Percentiles rank a stretch among this genome's conserved stretches.
phyloP scores from a whole-genome alignment of 768 basidiomycete genomes.

The Rhodotorula diobovata region DNA sequence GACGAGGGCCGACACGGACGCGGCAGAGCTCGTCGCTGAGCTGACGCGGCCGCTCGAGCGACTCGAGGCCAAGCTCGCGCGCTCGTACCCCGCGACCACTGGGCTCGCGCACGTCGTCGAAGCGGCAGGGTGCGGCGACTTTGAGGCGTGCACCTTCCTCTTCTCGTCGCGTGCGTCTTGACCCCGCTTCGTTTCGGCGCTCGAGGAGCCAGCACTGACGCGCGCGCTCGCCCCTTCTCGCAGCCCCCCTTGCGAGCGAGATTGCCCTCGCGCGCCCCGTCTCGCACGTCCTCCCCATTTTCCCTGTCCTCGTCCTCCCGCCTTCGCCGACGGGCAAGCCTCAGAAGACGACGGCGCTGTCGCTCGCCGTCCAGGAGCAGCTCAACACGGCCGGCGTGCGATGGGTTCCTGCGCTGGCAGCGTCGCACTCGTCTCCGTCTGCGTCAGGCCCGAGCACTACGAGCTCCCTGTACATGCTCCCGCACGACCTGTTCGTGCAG shows the following conservation, averaged over 20 bases:
- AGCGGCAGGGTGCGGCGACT: not conserved
- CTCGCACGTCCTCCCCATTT: conserved; percentile 22
- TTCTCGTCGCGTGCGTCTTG: conserved; percentile 27
- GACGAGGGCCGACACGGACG: not conserved
- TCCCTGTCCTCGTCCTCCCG: conserved; percentile 32
- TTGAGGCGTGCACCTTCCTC: conserved; percentile 16
- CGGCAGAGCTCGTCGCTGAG: not conserved
- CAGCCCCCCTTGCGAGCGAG: conserved; percentile 28
- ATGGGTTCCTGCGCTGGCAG: not conserved
- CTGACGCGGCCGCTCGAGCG: conserved; percentile 9
- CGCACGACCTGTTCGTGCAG: conserved; percentile 22
- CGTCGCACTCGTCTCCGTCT: not conserved
- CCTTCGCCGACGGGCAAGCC: conserved; percentile 29
- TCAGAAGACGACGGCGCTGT: conserved; percentile 22
- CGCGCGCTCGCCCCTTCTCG: not conserved
- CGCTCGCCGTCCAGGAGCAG: conserved; percentile 20
- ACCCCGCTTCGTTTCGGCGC: too few species aligned
- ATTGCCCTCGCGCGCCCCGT: conserved; percentile 13
- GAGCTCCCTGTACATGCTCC: conserved; percentile 18
- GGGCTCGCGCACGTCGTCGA: conserved; percentile 1
- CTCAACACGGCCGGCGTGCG: conserved; percentile 27
- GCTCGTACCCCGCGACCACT: conserved; percentile 11
- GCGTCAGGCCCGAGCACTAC: too few species aligned
- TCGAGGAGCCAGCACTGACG: not conserved
- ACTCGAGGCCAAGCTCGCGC: conserved; percentile 22